Conservation (phyloP, 2,329 filamentous ascomycete species). For the Ophiosphaerella herpotricha region DNA sequence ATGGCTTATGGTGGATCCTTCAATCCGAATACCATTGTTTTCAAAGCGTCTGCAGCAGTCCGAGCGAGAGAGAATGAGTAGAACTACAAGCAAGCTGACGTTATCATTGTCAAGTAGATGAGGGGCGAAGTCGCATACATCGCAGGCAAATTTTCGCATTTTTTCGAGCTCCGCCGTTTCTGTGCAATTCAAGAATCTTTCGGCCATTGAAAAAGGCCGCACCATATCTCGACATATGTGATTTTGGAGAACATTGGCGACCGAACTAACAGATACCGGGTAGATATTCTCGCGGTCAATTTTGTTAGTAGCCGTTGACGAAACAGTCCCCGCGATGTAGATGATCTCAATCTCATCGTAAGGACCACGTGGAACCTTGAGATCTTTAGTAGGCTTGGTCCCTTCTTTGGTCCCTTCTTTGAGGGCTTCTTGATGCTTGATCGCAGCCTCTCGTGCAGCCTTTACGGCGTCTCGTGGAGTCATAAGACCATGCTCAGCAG, state of each 20-base stretch:
- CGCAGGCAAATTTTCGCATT: conserved; percentile 41
- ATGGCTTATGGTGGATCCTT: conserved; percentile 45
- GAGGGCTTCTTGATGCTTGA: conserved; percentile 20
- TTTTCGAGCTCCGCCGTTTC: conserved; percentile 38
- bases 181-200: conserved; percentile 38
- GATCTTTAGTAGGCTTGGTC: conserved; percentile 22
- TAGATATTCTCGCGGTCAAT: conserved; percentile 42
- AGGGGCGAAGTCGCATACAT: conserved; percentile 44
- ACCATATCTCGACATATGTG: conserved; percentile 45
- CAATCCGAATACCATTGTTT: conserved; percentile 45
- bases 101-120: conserved; percentile 47
- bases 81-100: conserved; percentile 41
- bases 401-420: conserved; percentile 15
- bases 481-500: conserved; percentile 29
- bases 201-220: conserved; percentile 40
- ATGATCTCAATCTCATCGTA: conserved; percentile 47
- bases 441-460: conserved; percentile 34
- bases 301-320: conserved; percentile 40
- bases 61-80: conserved; percentile 42
- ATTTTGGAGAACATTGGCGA: conserved; percentile 37
- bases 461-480: conserved; percentile 40
- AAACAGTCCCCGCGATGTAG: conserved; percentile 45
- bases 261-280: conserved; percentile 41
- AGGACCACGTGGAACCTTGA: conserved; percentile 33
- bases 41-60: conserved; percentile 43